Evolutionary conservation across 2,329 filamentous ascomycete species (phyloP).

Genomic region (Didymella glomerata): DNA sequence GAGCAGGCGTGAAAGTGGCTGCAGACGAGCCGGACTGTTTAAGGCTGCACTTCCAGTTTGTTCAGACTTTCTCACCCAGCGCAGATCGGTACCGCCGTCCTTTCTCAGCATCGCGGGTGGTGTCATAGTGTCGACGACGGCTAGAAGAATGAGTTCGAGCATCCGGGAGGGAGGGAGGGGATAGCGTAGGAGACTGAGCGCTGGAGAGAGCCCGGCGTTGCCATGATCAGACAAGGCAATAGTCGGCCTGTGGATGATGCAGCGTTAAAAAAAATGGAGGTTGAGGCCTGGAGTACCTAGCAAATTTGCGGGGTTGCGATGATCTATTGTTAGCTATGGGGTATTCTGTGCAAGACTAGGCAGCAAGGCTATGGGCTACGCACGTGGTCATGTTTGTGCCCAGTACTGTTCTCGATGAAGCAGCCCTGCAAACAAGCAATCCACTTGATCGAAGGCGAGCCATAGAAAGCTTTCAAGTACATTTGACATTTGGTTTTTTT

Average conservation of each 20-base stretch:
- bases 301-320: background rate
- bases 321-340: background rate
- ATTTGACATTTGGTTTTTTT: background rate
- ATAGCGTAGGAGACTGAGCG: background rate
- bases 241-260: background rate
- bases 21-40: too few species aligned
- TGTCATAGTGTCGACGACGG: too few species aligned
- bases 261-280: background rate
- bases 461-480: background rate
- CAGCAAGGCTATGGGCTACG: background rate
- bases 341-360: background rate
- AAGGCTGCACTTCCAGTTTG: too few species aligned
- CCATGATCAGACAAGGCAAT: background rate
- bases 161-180: background rate
- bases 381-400: background rate
- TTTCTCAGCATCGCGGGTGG: background rate
- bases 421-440: background rate
- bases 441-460: background rate
- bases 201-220: background rate
- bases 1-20: too few species aligned
- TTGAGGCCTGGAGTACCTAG: too few species aligned
- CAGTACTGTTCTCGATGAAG: background rate
- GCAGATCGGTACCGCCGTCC: too few species aligned
- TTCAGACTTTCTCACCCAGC: too few species aligned
- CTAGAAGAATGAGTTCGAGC: background rate